Evolutionary conservation across 306 rosid genomes (phyloP), one percentile per base, ranked within the genome.

Genomic region (Castanea mollissima): DNA sequence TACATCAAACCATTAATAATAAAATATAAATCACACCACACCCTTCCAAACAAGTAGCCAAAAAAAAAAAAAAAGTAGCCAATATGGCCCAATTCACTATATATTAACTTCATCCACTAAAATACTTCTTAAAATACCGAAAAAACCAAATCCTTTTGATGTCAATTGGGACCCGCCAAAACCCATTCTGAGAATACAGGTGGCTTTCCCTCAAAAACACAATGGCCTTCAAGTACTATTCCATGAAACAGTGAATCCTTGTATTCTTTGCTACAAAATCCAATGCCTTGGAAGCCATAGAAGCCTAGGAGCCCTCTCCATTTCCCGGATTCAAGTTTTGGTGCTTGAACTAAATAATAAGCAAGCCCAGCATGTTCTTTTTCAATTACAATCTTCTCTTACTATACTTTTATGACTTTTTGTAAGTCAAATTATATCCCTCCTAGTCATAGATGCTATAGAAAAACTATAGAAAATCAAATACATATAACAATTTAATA

Each of bases 131-230:
- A 1, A 23, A 54, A 49, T 54, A 62, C 23, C 1, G 2, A 32
- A 34, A 34, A 16, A 51, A 20, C 49, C 74, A 11, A 46, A 0
- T 11, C 57, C 55, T 6, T 6, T 14, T 21, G 29, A 13, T 34
- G 6, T 49, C 52, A 44, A 20, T 6, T 31, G 74, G 78, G 82
- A 60, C 73, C 77, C 19, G 10, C 65, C 73, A 79, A 71, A 7
- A 34, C 55, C 34, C 13, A 13, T 29, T 29, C 12, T 69, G n/a
- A n/a, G 29, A n/a, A 35, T 38, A 35, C 62, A 35, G 21, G 32
- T 65, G 55, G 55, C 51, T 35, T 71, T 20, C 76, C 72, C 35
- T 6, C 10, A 79, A 49, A 21, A 57, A 31, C 54, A 46, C 54
- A 46, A 46, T 38, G 44, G 44, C 10, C 44, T 35, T 35, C 44